Evolutionary conservation across 1,284 basidiomycete species (phyloP).

Genomic region (Naganishia sp.): DNA sequence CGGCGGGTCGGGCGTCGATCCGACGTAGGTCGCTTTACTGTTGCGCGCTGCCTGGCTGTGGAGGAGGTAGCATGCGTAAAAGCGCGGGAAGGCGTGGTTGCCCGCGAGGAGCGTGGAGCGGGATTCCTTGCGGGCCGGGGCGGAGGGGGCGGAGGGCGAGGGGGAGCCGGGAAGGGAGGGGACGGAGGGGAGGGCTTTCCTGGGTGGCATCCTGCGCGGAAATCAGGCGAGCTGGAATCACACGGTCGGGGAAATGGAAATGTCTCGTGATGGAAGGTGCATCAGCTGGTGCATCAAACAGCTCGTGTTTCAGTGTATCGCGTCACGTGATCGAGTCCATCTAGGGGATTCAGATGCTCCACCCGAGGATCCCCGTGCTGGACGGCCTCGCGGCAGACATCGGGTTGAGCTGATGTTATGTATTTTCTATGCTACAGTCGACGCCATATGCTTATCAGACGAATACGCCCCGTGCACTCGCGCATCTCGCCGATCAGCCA

Average conservation of each 20-base stretch:
- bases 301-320: too few relatives aligned
- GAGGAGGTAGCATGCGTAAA: slow-evolving; percentile 87
- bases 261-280: neutral
- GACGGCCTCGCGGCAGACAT: too few relatives aligned
- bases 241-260: neutral
- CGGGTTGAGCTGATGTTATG: too few relatives aligned
- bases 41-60: slow-evolving; percentile 64
- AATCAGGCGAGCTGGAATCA: too few relatives aligned
- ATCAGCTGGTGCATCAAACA: neutral
- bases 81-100: slow-evolving; percentile 68
- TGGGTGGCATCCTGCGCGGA: neutral
- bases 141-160: neutral
- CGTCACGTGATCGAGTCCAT: too few relatives aligned
- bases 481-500: too few relatives aligned
- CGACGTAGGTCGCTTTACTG: slow-evolving; percentile 67
- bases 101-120: slow-evolving; percentile 54
- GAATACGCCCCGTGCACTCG: too few relatives aligned
- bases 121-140: slow-evolving; percentile 25
- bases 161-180: neutral
- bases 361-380: too few relatives aligned
- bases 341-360: too few relatives aligned
- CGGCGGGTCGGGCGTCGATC: slow-evolving; percentile 78
- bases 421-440: too few relatives aligned
- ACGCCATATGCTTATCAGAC: too few relatives aligned
- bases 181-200: neutral